Evolutionary conservation across 2,329 filamentous ascomycete species (phyloP), one percentile per base, ranked within the genome.

Genomic region (Fonsecaea pugnacius): DNA sequence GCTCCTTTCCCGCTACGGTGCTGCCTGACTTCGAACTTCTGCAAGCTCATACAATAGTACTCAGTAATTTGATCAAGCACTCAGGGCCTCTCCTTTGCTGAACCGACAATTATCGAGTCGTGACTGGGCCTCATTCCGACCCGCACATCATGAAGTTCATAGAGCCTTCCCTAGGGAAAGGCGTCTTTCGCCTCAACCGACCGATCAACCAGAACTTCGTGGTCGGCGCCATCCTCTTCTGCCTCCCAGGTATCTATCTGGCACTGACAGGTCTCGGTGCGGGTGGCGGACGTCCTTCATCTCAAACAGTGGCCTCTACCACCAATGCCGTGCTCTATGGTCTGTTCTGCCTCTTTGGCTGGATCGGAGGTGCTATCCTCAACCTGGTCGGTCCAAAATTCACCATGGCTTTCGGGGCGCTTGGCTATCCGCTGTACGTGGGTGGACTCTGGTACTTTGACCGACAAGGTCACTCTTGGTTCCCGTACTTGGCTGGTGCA

Each of bases 391-490:
- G 60, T 14, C 68, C 68, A 4, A 48, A 69, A 62, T 43, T 69
- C 14, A 61, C 63, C 48, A 65, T 69, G 33, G 38, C 65, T 14
- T 61, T 70, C 36, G 69, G 67, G 3, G 64, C 64, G 2, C 27
- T 69, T 10, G 67, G 69, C 12, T 70, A 71, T 36, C 69, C 70
- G 10, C 50, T 71, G 1, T 71, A 71, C 54, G 65, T 69, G 3
- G 69, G 67, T 8, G 63, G 60, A 2, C 63, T 71, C 5, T 71
- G 70, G 70, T 70, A 71, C 38, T 70, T 64, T 54, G 69, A 71
- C 38, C 53, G 63, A 48, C 36, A 46, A 10, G 69, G 68, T 6
- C 46, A 69, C 57, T 46, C 52, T 7, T 69, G 67, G 67, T 70
- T 70, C 40, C 64, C 67, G 3, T 66, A 56, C 58, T 46, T 67